Conservation (phyloP, 371 early-diverging fungal species). For the Lichtheimia hyalospora region DNA sequence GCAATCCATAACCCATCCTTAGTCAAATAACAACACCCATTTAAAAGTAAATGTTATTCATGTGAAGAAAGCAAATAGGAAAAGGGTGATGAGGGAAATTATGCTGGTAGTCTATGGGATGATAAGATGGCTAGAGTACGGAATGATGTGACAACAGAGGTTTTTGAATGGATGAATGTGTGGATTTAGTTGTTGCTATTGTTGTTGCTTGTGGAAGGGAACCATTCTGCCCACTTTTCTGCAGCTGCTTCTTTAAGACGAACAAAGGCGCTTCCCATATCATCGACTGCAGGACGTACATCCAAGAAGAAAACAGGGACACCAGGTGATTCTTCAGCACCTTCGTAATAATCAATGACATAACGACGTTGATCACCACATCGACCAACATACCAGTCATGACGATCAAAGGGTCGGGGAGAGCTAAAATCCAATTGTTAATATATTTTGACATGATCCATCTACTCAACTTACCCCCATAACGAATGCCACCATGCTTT, state of each 20-base stretch:
- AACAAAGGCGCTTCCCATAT: slow-evolving; percentile 58
- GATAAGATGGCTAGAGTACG: too few species aligned
- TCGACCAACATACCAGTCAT: slow-evolving; percentile 77
- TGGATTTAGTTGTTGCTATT: too few species aligned
- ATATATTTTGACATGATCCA: neutral
- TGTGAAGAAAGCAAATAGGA: too few species aligned
- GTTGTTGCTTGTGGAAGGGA: slow-evolving; percentile 15
- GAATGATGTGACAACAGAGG: too few species aligned
- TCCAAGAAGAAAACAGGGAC: slow-evolving; percentile 80
- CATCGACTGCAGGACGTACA: slow-evolving; percentile 81
- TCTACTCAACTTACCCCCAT: slow-evolving; percentile 48
- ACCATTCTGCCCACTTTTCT: slow-evolving; percentile 45
- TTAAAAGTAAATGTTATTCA: too few species aligned
- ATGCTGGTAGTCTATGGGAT: too few species aligned
- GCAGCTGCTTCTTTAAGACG: slow-evolving; percentile 58
- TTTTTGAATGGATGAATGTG: too few species aligned
- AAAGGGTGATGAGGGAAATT: too few species aligned
- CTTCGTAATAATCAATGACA: slow-evolving; percentile 80
- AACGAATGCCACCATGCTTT: slow-evolving; percentile 70
- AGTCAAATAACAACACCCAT: too few species aligned
- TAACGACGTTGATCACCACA: slow-evolving; percentile 75
- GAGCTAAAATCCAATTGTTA: slow-evolving; percentile 33
- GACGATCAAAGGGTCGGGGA: slow-evolving; percentile 76
- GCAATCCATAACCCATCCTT: too few species aligned
- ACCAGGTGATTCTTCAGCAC: slow-evolving; percentile 62